phyloP scores from a whole-genome alignment of 2,329 filamentous ascomycete species.

The Aspergillus aculeatus region DNA sequence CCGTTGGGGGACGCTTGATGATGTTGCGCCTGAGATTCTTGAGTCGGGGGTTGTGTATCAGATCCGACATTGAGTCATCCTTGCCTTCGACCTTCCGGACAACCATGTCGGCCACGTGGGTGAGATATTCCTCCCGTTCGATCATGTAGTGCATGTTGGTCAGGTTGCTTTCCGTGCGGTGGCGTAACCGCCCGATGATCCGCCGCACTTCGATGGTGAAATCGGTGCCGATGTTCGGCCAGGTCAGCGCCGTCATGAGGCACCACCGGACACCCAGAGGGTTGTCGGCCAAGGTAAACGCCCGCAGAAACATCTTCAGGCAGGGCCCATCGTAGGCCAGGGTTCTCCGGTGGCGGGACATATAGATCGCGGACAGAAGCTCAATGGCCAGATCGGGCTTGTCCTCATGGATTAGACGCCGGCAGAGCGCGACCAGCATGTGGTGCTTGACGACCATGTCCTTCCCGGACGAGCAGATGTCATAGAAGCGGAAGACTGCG shows the following conservation, averaged over 20 bases:
- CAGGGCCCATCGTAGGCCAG: constrained; percentile 37
- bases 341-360: constrained; percentile 35
- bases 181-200: constrained; percentile 21
- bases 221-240: constrained; percentile 24
- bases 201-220: constrained; percentile 37
- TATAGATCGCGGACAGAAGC: constrained; percentile 37
- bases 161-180: constrained; percentile 2
- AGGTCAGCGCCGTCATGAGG: constrained; percentile 37
- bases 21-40: constrained; percentile 16
- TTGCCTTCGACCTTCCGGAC: constrained; percentile 26
- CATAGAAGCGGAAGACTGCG: constrained; percentile 41
- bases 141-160: neutral
- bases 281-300: constrained; percentile 30
- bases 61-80: constrained; percentile 16
- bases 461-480: constrained; percentile 34
- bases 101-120: constrained; percentile 20
- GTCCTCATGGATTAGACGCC: constrained; percentile 27
- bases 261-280: constrained; percentile 43
- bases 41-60: constrained; percentile 9
- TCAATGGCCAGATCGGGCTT: constrained; percentile 32
- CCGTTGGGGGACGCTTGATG: constrained; percentile 14
- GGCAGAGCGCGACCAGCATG: constrained; percentile 29
- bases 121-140: constrained; percentile 22
- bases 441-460: constrained; percentile 38
- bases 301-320: constrained; percentile 40